Evolutionary conservation across 306 rosid genomes (phyloP).

Genomic region (Carpinus fangiana): DNA sequence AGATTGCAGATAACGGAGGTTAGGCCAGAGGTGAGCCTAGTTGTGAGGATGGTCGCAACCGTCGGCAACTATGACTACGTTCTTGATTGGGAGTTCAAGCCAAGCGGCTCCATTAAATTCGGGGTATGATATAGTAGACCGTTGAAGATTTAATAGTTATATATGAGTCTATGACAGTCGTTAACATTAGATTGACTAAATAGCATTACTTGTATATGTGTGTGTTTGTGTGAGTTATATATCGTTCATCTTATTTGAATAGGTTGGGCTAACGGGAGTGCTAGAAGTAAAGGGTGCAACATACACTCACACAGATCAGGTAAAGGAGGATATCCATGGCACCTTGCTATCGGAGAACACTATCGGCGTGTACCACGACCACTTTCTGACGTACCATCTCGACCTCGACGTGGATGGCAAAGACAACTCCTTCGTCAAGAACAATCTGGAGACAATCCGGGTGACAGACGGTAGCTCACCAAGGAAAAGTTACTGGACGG

Average conservation of each 20-base stretch:
- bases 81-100: constrained; percentile 62
- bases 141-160: no score
- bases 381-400: constrained; percentile 51
- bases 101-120: constrained; percentile 57
- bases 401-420: constrained; percentile 59
- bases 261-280: constrained; percentile 57
- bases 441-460: constrained; percentile 36
- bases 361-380: constrained; percentile 63
- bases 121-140: constrained; percentile 30
- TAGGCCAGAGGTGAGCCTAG: constrained; percentile 46
- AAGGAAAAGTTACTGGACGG: constrained; percentile 59
- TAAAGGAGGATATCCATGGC: constrained; percentile 49
- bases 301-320: constrained; percentile 36
- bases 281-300: constrained; percentile 38
- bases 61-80: constrained; percentile 57
- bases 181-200: no score
- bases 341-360: constrained; percentile 45
- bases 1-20: constrained; percentile 46
- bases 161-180: no score
- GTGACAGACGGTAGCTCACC: constrained; percentile 35
- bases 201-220: no score
- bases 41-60: constrained; percentile 50
- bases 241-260: not conserved
- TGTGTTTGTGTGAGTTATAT: not conserved
- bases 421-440: constrained; percentile 53